phyloP scores from a whole-genome alignment of 768 basidiomycete genomes.

The Psilocybe cyanescens region DNA sequence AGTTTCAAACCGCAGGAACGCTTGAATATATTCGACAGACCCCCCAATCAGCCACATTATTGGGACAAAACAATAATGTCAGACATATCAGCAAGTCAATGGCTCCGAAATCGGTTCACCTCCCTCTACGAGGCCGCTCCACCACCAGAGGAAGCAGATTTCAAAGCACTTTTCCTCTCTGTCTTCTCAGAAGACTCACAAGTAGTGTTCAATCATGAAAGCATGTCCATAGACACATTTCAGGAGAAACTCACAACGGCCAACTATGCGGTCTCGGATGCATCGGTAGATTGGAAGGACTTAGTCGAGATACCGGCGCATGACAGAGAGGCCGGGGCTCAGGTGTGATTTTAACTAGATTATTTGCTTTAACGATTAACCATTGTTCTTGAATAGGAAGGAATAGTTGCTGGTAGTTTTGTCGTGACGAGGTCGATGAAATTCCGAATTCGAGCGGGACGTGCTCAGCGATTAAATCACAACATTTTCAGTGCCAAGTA shows the following conservation, averaged over 20 bases:
- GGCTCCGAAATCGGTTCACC: slow-evolving; percentile 8
- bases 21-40: background rate
- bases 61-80: background rate
- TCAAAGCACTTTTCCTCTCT: slow-evolving; percentile 9
- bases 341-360: background rate
- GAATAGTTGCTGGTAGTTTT: slow-evolving; percentile 11
- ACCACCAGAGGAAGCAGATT: slow-evolving; percentile 6
- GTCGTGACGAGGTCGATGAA: slow-evolving; percentile 10
- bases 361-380: background rate
- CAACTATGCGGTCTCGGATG: background rate
- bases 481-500: slow-evolving; percentile 15
- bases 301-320: slow-evolving; percentile 4
- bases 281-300: slow-evolving; percentile 14
- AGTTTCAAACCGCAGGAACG: background rate
- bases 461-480: slow-evolving; percentile 7
- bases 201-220: slow-evolving; percentile 9
- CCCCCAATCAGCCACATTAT: background rate
- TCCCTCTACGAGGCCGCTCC: slow-evolving; percentile 10
- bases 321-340: background rate
- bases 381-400: background rate
- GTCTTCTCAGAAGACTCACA: slow-evolving; percentile 10
- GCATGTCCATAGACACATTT: background rate
- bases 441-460: slow-evolving; percentile 10
- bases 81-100: background rate
- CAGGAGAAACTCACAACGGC: slow-evolving; percentile 4